Percentiles rank a stretch among this genome's conserved stretches.
Evolutionary conservation across 352 stramenopile genomes (phyloP).

Genomic region (Pythium rishiriense): DNA sequence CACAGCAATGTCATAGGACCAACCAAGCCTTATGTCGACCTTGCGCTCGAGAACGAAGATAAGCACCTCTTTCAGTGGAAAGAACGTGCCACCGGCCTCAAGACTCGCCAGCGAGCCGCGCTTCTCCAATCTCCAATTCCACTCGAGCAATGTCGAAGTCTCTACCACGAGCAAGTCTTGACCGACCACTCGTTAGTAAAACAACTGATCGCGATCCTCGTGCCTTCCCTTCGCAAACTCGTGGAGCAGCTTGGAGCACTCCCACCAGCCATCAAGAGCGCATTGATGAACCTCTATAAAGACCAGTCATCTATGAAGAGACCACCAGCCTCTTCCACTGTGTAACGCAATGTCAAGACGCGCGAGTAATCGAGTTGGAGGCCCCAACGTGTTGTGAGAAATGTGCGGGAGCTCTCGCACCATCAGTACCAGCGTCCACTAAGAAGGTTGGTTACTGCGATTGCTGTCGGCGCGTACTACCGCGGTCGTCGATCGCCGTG

Average conservation of each 20-base stretch:
- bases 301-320: no score
- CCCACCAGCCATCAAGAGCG: no score
- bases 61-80: background rate
- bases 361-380: background rate
- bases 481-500: background rate
- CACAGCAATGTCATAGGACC: background rate
- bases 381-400: background rate
- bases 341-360: background rate
- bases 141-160: background rate
- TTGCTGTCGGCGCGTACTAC: background rate
- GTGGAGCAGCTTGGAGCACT: background rate
- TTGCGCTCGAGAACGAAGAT: background rate
- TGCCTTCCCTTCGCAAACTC: background rate
- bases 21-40: background rate
- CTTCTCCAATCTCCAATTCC: background rate
- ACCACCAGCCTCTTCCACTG: no score
- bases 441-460: background rate
- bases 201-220: background rate
- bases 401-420: background rate
- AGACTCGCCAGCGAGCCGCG: background rate
- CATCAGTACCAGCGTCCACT: background rate
- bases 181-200: background rate
- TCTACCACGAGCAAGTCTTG: background rate
- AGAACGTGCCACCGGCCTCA: background rate
- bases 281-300: no score